A percentile compares a stretch with the other conserved stretches of the same genome.
phyloP scores from a whole-genome alignment of 306 rosid genomes.

The Begonia loranthoides region DNA sequence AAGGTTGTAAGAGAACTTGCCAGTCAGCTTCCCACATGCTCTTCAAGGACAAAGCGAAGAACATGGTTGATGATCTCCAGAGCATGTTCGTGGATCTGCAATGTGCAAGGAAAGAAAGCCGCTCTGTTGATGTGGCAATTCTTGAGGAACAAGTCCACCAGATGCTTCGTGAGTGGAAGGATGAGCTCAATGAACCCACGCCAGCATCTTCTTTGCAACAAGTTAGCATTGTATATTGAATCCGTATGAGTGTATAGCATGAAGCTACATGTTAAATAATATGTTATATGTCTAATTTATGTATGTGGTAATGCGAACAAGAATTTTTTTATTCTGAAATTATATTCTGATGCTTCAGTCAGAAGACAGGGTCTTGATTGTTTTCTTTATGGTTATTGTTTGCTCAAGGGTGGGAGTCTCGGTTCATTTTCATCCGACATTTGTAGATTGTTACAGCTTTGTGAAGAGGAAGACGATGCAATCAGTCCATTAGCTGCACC shows the following conservation, averaged over 20 bases:
- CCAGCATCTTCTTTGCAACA: constrained; percentile 95
- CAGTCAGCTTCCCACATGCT: constrained; percentile 84
- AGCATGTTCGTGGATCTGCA: constrained; percentile 75
- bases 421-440: constrained; percentile 96
- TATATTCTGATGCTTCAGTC: not conserved
- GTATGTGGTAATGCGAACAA: constrained; percentile 11
- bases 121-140: constrained; percentile 53
- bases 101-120: constrained; percentile 97
- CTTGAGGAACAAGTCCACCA: constrained; percentile 97
- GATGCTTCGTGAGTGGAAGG: constrained; percentile 99
- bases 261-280: not conserved
- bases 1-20: constrained; percentile 81
- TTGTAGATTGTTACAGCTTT: constrained; percentile 75
- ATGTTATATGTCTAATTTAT: constrained; percentile 3
- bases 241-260: constrained; percentile 7
- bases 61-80: constrained; percentile 92
- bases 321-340: constrained; percentile 10
- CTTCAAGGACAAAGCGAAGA: constrained; percentile 95
- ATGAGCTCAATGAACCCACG: constrained; percentile 92
- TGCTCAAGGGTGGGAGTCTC: constrained; percentile 66
- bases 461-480: constrained; percentile 99
- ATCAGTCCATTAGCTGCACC: constrained; percentile 78
- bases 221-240: constrained; percentile 35
- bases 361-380: constrained; percentile 31
- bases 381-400: constrained; percentile 26